A percentile compares a stretch with the other conserved stretches of the same genome.
These are phyloP conservation scores for Pythium insidiosum DNA, from an alignment of 352 stramenopile genomes.

Conservation along the genomic window DNA sequence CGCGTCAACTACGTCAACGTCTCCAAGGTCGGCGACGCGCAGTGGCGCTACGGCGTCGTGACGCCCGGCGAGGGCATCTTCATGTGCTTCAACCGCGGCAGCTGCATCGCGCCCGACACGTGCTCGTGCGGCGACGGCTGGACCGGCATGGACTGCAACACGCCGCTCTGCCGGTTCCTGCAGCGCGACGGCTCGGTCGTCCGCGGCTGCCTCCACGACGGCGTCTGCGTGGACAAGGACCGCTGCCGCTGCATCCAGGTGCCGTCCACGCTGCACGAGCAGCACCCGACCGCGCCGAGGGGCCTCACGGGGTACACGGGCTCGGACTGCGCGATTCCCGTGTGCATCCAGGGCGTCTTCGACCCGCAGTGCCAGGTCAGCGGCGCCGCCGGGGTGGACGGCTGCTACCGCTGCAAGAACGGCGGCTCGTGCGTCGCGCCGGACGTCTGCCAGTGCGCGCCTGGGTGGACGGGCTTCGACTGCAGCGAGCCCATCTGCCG, in stretches of 20 bases:
- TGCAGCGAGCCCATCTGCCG: slow-evolving; percentile 90
- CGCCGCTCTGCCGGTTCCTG: slow-evolving; percentile 87
- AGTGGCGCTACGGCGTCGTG: slow-evolving; percentile 51
- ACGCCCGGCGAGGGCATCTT: slow-evolving; percentile 90
- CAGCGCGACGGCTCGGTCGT: slow-evolving; percentile 50
- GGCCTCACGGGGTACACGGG: slow-evolving; percentile 91
- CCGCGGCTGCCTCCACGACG: slow-evolving; percentile 87
- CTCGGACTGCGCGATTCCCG: slow-evolving; percentile 91
- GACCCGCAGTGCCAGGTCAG: slow-evolving; percentile 82
- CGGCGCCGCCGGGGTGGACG: slow-evolving; percentile 50
- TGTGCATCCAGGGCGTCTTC: slow-evolving; percentile 94
- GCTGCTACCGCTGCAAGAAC: slow-evolving; percentile 94
- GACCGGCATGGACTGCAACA: slow-evolving; percentile 92
- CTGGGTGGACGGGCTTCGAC: slow-evolving; percentile 93
- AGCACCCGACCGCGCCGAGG: slow-evolving; percentile 56
- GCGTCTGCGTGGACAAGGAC: slow-evolving; percentile 91
- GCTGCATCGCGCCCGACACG: slow-evolving; percentile 88
- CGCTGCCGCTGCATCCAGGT: slow-evolving; percentile 88
- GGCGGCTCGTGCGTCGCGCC: slow-evolving; percentile 87
- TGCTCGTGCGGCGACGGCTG: slow-evolving; percentile 91
- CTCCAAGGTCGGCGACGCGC: slow-evolving; percentile 55
- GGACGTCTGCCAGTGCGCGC: slow-evolving; percentile 87
- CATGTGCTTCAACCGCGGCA: slow-evolving; percentile 91
- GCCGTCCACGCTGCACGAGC: slow-evolving; percentile 74
- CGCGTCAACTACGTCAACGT: slow-evolving; percentile 94